These are phyloP conservation scores for Euphorbia schlechtendalii DNA, from an alignment of 441 rosid genomes.

Conservation along the genomic window DNA sequence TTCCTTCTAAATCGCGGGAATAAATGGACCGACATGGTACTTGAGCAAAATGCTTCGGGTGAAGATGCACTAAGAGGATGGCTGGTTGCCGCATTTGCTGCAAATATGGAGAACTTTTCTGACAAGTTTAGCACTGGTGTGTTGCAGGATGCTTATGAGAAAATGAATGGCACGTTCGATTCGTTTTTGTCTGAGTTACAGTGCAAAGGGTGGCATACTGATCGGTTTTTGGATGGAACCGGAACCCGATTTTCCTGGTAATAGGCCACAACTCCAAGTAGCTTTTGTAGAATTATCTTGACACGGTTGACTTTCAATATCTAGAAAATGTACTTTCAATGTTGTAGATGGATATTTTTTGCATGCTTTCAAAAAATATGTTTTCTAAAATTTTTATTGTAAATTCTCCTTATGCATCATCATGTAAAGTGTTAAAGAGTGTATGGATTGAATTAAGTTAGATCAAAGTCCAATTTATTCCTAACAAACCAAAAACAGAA, in stretches of 20 bases:
- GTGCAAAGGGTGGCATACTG: slow-evolving; percentile 89
- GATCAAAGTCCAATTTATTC: too few species aligned
- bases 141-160: slow-evolving; percentile 56
- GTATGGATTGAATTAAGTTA: too few species aligned
- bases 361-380: too few species aligned
- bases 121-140: slow-evolving; percentile 24
- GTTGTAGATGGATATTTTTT: too few species aligned
- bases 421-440: too few species aligned
- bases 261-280: too few species aligned
- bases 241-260: slow-evolving; percentile 68
- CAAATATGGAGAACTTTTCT: slow-evolving; percentile 33
- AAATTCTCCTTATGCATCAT: too few species aligned
- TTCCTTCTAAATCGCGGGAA: slow-evolving; percentile 52
- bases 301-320: too few species aligned
- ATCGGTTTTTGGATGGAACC: slow-evolving; percentile 75
- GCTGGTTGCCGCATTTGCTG: slow-evolving; percentile 79
- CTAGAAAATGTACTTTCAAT: too few species aligned
- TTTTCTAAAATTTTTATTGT: too few species aligned
- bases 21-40: slow-evolving; percentile 62
- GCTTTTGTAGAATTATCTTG: too few species aligned
- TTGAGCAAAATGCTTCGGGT: slow-evolving; percentile 75
- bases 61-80: slow-evolving; percentile 96
- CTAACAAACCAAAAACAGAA: too few species aligned
- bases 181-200: slow-evolving; percentile 55
- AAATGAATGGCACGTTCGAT: slow-evolving; percentile 48